Percentiles rank a stretch among this genome's conserved stretches.
Evolutionary conservation across 2,329 filamentous ascomycete genomes (phyloP).

Genomic region (Domatiomyces globalis): DNA sequence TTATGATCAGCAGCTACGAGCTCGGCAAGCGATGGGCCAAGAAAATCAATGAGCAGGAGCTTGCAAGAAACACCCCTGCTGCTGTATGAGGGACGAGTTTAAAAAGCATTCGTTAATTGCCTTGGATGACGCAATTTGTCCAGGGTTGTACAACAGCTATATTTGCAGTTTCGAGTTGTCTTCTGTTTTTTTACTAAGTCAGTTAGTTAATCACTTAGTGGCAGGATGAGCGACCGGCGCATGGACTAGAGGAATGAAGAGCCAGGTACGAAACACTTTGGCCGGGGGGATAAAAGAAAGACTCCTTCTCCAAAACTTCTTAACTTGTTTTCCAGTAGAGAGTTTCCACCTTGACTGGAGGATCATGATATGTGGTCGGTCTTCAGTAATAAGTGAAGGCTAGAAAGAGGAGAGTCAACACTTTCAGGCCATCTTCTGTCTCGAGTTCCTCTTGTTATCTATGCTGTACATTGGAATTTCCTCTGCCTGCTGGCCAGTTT

Average conservation of each 20-base stretch:
- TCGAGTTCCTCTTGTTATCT: neutral
- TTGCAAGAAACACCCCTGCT: slow-evolving; percentile 19
- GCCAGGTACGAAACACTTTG: no score
- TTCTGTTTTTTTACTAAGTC: neutral
- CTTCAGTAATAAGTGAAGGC: no score
- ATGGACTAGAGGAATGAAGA: neutral
- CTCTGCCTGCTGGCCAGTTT: neutral
- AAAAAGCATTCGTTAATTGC: neutral
- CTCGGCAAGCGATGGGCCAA: slow-evolving; percentile 80
- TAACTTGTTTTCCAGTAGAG: no score
- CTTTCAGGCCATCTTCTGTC: neutral
- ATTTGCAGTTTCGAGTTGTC: neutral
- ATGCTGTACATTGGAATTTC: neutral
- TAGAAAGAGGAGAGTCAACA: neutral
- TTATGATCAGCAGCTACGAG: slow-evolving; percentile 98
- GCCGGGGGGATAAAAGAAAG: no score
- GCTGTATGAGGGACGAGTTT: neutral
- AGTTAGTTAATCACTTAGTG: neutral
- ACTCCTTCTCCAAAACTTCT: neutral
- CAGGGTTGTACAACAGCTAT: neutral
- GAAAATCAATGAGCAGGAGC: slow-evolving; percentile 49
- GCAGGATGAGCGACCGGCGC: neutral
- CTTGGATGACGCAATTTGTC: no score
- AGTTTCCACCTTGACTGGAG: no score
- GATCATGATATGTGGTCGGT: no score